phyloP scores from a whole-genome alignment of 169 alveolate genomes.

The Eimeria sp. region DNA sequence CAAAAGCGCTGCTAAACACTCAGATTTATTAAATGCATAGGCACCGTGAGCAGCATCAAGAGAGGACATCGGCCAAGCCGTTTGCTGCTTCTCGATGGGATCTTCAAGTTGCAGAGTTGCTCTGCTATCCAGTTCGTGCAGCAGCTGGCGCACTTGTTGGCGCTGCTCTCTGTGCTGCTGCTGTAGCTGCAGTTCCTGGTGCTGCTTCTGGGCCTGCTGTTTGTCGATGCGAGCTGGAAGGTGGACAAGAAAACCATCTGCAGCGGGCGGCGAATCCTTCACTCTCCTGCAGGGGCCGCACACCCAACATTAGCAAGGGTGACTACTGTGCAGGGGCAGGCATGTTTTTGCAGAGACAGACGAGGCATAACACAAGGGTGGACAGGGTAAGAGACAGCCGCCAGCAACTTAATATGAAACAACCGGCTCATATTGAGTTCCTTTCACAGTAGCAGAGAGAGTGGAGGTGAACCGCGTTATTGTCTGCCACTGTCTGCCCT shows the following conservation, averaged over 20 bases:
- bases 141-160: slow-evolving; percentile 13
- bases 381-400: neutral
- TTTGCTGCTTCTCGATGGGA: neutral
- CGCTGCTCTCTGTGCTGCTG: slow-evolving; percentile 34
- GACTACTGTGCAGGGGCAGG: too few relatives aligned
- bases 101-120: neutral
- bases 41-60: neutral
- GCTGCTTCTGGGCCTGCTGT: slow-evolving; percentile 28
- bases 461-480: neutral
- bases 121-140: neutral
- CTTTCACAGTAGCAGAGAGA: neutral
- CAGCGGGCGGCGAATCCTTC: neutral
- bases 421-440: neutral
- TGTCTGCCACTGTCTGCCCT: neutral
- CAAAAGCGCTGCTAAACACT: slow-evolving; percentile 37
- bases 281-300: slow-evolving; percentile 24
- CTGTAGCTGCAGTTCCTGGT: neutral
- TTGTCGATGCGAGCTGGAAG: neutral
- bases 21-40: neutral
- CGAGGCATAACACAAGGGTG: neutral
- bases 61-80: neutral
- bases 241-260: neutral
- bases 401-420: neutral
- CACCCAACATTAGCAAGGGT: too few relatives aligned
- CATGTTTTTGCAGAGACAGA: neutral